A percentile compares a stretch with the other conserved stretches of the same genome.
phyloP scores from a whole-genome alignment of 1,284 basidiomycete genomes.

The Fomitopsis palustris region DNA sequence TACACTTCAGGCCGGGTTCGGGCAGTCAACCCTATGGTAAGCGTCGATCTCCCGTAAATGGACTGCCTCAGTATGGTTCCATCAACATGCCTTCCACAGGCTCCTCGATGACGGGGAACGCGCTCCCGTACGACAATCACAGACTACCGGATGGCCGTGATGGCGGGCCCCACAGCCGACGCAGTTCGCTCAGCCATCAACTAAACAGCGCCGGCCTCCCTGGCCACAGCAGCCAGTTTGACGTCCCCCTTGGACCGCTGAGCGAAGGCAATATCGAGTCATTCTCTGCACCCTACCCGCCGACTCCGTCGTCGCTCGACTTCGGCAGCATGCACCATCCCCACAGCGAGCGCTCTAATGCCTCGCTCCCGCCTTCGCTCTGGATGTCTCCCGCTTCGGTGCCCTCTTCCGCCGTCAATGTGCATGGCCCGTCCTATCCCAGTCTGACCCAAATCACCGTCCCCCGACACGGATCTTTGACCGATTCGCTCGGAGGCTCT shows the following conservation, averaged over 20 bases:
- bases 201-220: constrained; percentile 14
- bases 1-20: constrained; percentile 23
- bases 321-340: constrained; percentile 13
- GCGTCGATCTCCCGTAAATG: constrained; percentile 26
- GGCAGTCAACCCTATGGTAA: constrained; percentile 21
- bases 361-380: constrained; percentile 64
- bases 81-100: constrained; percentile 22
- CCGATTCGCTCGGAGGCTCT: constrained; percentile 21
- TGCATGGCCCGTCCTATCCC: constrained; percentile 32
- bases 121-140: constrained; percentile 16
- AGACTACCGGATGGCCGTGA: constrained; percentile 11
- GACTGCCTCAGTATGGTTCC: constrained; percentile 22
- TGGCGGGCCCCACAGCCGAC: constrained; percentile 15
- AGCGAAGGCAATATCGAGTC: constrained; percentile 16
- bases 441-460: constrained; percentile 25
- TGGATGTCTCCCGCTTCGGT: constrained; percentile 76
- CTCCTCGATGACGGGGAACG: constrained; percentile 16
- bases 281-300: constrained; percentile 13
- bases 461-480: constrained; percentile 22
- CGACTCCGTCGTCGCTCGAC: constrained; percentile 15
- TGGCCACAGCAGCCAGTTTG: constrained; percentile 12
- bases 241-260: constrained; percentile 13
- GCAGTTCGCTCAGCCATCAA: constrained; percentile 20
- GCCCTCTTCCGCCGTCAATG: constrained; percentile 38
- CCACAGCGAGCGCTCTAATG: constrained; percentile 46